Evolutionary conservation across 495 filamentous ascomycete genomes (phyloP), one percentile per base, ranked within the genome.

Genomic region (Hypoxylon crocopeplum): DNA sequence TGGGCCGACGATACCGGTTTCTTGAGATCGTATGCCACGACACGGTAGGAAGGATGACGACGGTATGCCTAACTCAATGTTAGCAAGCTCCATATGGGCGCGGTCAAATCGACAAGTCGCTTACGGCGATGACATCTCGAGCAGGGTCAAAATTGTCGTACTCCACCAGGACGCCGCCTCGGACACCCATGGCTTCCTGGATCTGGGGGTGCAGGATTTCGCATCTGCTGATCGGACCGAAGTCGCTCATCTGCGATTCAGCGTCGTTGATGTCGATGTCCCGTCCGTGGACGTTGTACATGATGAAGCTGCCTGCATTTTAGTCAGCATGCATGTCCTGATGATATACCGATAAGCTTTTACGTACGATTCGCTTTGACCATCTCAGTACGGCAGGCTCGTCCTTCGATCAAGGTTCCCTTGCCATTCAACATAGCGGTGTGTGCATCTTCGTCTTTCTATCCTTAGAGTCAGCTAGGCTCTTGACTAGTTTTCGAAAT

Each of bases 311-410:
- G 7, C 82, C 83, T 86, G 37, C 1, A 16, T 27, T 30, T 21
- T 19, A 30, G 37, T 70, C 36, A 72, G 60, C 17, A 37, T 46
- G 11, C 4, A 16, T 8, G n/a, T 30, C 33, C 7, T 40, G 17
- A 22, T 13, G 13, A 13, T 19, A 22, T 5, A 40, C 13, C 12
- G 8, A 27, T 8, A 16, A 25, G n/a, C 25, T 7, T 17, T 19
- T 25, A 76, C 81, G 75, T 70, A 83, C 84, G 77, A 53, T 85
- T 82, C 22, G 83, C 81, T 54, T 79, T 79, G 0, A 72, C 75
- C 72, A 69, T 75, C 71, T 88, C 85, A 24, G 76, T 80, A 6
- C 85, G 82, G 73, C 80, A 83, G 8, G 78, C 73, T 32, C 85
- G 82, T n/a, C 80, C 82, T 41, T 78, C 68, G 47, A 88, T 79